Conservation (phyloP, 2,329 filamentous ascomycete species). For the Nemania diffusa region DNA sequence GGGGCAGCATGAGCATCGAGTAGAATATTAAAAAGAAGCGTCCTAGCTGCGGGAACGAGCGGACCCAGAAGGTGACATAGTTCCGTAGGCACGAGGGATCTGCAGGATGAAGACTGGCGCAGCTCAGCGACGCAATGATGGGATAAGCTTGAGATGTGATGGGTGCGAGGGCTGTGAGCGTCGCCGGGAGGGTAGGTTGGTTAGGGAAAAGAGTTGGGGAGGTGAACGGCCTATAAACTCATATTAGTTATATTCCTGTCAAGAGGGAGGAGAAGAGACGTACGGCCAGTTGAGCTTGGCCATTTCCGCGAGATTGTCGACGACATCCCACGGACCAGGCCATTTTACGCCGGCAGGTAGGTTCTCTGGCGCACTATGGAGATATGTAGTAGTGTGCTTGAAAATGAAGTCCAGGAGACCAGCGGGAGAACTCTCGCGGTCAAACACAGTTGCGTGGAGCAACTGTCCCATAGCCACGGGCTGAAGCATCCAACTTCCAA, state of each 20-base stretch:
- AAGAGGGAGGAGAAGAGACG: constrained; percentile 50
- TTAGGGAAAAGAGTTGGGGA: constrained; percentile 88
- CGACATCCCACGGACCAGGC: constrained; percentile 79
- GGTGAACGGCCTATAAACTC: constrained; percentile 70
- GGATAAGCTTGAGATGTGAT: constrained; percentile 88
- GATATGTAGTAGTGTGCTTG: constrained; percentile 80
- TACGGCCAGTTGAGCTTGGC: constrained; percentile 86
- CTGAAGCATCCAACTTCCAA: constrained; percentile 84
- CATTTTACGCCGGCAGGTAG: constrained; percentile 75
- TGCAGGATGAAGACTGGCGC: constrained; percentile 86
- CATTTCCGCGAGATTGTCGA: constrained; percentile 84
- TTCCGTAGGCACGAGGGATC: constrained; percentile 90
- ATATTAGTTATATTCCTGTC: constrained; percentile 20
- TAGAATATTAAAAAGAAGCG: constrained; percentile 83
- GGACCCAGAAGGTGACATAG: constrained; percentile 87
- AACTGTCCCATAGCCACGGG: constrained; percentile 80
- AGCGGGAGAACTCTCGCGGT: constrained; percentile 70
- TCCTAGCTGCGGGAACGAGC: constrained; percentile 80
- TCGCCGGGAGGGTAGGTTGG: constrained; percentile 71
- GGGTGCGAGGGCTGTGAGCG: constrained; percentile 76
- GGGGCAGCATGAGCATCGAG: constrained; percentile 74
- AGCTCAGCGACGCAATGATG: constrained; percentile 84
- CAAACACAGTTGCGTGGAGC: constrained; percentile 79
- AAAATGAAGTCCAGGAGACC: constrained; percentile 65
- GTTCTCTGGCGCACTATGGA: constrained; percentile 75